These are phyloP conservation scores for Beauveria sp. DNA, from an alignment of 2,329 filamentous ascomycete species.

Conservation along the genomic window DNA sequence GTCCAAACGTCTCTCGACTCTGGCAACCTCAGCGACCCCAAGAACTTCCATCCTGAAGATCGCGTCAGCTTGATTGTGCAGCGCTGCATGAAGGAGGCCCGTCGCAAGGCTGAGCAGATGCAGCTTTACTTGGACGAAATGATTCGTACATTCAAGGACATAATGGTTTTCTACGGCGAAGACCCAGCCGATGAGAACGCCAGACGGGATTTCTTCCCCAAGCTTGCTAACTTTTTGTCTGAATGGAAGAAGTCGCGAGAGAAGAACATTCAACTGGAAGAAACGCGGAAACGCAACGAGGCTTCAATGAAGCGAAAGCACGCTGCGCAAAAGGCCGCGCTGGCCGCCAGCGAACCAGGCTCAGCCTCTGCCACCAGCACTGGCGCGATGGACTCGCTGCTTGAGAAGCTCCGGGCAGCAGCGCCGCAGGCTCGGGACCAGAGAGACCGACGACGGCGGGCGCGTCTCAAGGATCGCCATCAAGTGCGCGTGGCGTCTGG, in stretches of 20 bases:
- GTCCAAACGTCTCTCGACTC: slow-evolving; percentile 86
- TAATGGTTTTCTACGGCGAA: slow-evolving; percentile 94
- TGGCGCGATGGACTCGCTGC: slow-evolving; percentile 89
- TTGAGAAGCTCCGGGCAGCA: slow-evolving; percentile 90
- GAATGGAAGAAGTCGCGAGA: slow-evolving; percentile 96
- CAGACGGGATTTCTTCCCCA: slow-evolving; percentile 90
- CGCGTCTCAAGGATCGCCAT: slow-evolving; percentile 82
- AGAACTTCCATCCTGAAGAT: slow-evolving; percentile 96
- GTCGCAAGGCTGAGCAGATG: slow-evolving; percentile 94
- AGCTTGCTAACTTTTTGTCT: slow-evolving; percentile 78
- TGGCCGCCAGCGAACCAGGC: slow-evolving; percentile 38
- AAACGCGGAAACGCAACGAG: slow-evolving; percentile 77
- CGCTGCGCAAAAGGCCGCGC: slow-evolving; percentile 55
- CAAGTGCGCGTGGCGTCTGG: slow-evolving; percentile 85
- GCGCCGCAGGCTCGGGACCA: slow-evolving; percentile 85
- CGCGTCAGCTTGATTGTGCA: slow-evolving; percentile 88
- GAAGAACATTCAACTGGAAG: slow-evolving; percentile 82
- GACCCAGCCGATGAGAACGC: slow-evolving; percentile 86
- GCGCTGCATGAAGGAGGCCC: slow-evolving; percentile 90
- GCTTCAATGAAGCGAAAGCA: slow-evolving; percentile 88
- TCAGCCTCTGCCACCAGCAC: slow-evolving; percentile 64
- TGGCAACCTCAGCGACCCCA: slow-evolving; percentile 90
- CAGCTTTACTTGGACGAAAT: slow-evolving; percentile 89
- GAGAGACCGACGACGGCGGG: slow-evolving; percentile 77
- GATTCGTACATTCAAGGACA: slow-evolving; percentile 83